A percentile compares a stretch with the other conserved stretches of the same genome.
Evolutionary conservation across 2,329 filamentous ascomycete species (phyloP).

Genomic region (Arthroderma sp.): DNA sequence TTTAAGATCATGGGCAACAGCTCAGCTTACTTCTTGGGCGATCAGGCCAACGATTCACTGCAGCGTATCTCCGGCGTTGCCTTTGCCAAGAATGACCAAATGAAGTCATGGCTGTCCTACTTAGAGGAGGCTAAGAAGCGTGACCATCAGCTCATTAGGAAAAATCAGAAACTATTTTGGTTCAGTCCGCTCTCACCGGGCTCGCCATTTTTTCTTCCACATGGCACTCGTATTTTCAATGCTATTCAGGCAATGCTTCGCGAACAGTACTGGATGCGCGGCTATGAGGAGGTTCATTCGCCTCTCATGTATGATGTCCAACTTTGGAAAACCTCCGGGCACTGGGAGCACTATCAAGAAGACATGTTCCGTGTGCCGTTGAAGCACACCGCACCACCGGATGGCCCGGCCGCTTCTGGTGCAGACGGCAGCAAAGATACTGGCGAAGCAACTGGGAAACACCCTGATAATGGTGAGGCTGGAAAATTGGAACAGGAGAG

Average conservation of each 20-base stretch:
- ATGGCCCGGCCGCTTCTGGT: too few relatives aligned
- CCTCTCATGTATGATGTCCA: slow-evolving; percentile 94
- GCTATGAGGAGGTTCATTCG: slow-evolving; percentile 87
- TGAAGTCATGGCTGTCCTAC: slow-evolving; percentile 87
- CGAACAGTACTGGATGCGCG: slow-evolving; percentile 81
- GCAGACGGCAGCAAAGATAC: too few relatives aligned
- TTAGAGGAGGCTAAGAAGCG: slow-evolving; percentile 96
- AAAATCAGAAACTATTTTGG: slow-evolving; percentile 94
- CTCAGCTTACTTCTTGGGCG: slow-evolving; percentile 78
- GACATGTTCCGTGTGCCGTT: slow-evolving; percentile 79
- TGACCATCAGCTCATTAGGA: slow-evolving; percentile 85
- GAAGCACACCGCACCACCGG: slow-evolving; percentile 55
- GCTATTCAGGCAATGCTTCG: slow-evolving; percentile 69
- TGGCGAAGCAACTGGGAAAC: too few relatives aligned
- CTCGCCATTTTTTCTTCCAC: slow-evolving; percentile 84
- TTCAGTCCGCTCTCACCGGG: slow-evolving; percentile 91
- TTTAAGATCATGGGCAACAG: slow-evolving; percentile 76
- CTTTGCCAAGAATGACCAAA: slow-evolving; percentile 91
- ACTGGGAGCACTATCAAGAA: slow-evolving; percentile 87
- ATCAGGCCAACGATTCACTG: slow-evolving; percentile 84
- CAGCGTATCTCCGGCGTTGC: slow-evolving; percentile 95
- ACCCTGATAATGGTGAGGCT: slow-evolving; percentile 44
- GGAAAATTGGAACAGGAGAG: slow-evolving; percentile 62
- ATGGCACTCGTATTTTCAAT: slow-evolving; percentile 89
- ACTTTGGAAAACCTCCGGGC: slow-evolving; percentile 87